Base-by-base conservation (phyloP, 495 filamentous ascomycete genomes). In the Penicillium diatomitis region DNA sequence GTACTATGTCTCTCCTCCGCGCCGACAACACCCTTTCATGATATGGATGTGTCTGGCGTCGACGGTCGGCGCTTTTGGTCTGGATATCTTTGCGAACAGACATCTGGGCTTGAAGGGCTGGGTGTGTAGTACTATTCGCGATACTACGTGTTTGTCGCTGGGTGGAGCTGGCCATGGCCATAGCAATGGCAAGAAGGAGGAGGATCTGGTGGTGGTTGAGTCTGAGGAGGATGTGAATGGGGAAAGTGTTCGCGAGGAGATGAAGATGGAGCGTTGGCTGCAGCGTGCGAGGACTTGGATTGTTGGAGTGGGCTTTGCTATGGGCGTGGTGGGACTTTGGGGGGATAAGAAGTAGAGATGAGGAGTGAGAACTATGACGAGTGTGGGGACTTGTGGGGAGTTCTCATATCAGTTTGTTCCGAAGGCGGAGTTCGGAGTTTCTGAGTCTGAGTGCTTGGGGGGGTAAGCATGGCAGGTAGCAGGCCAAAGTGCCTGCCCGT, bases 311-410 rank as follows among this genome's bases (percentile, higher is more conserved):
- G 88, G 79, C 0, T 84, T 94, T 59, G 60, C 78, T 33, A 83
- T 95, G 72, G 81, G 80, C 4, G 78, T 95, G 37, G 75, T 96
- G 27, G 90, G 90, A 2, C 78, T 95, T 52, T 96, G 90, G 90
- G 90, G 90, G 2, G 90, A 96, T 73, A 84, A 84, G 44, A 52
- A 51, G 32, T 63, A 39, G 63, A 10, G 8, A 11, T 28, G 10
- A 6, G 5, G 33, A 20, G 20, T 20, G 20, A 20, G 20, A 20
- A 20, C 20, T 28, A 1, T 6, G 8, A 32, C 32, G 11, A 27
- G 28, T 4, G 9, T 41, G 2, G 30, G n/a, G 5, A 30, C 9
- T 39, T 33, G 7, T n/a, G 30, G 27, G 1, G 20, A 20, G 20
- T 20, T 20, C 20, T 20, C 20, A 20, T 20, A 20, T 20, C 20